These are phyloP conservation scores for Mortierella sp. DNA, from an alignment of 371 early-diverging fungal genomes.

Conservation along the genomic window DNA sequence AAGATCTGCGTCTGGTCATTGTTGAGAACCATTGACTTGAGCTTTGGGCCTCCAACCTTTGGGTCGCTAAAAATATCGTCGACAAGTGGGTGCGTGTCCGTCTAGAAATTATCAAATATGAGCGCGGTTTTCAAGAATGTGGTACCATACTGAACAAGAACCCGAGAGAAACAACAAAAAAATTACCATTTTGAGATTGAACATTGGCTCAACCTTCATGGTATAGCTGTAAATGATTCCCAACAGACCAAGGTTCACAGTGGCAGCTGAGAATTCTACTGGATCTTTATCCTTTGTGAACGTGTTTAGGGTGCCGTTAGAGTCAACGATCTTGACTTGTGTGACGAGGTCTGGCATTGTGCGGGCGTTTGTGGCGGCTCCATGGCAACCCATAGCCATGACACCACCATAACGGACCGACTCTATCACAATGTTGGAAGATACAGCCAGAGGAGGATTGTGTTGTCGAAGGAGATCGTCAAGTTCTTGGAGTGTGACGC, in stretches of 20 bases:
- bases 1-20: slow-evolving; percentile 54
- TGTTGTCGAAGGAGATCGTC: slow-evolving; percentile 27
- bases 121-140: no score
- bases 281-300: slow-evolving; percentile 40
- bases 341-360: slow-evolving; percentile 44
- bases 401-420: slow-evolving; percentile 37
- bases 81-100: slow-evolving; percentile 36
- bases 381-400: slow-evolving; percentile 39
- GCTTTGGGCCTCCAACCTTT: slow-evolving; percentile 14
- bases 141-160: no score
- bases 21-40: slow-evolving; percentile 31
- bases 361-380: slow-evolving; percentile 42
- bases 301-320: slow-evolving; percentile 33
- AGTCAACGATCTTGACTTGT: slow-evolving; percentile 41
- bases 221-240: slow-evolving; percentile 55
- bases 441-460: slow-evolving; percentile 46
- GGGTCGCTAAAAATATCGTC: slow-evolving; percentile 15
- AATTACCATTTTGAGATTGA: slow-evolving; percentile 39
- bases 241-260: slow-evolving; percentile 50
- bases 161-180: no score
- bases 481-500: slow-evolving; percentile 15
- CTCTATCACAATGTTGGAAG: slow-evolving; percentile 35
- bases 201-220: slow-evolving; percentile 51
- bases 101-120: neutral
- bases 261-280: slow-evolving; percentile 52